Evolutionary conservation across 768 basidiomycete genomes (phyloP), one percentile per base, ranked within the genome.

Genomic region (Tylopilus vinaceipallidus): DNA sequence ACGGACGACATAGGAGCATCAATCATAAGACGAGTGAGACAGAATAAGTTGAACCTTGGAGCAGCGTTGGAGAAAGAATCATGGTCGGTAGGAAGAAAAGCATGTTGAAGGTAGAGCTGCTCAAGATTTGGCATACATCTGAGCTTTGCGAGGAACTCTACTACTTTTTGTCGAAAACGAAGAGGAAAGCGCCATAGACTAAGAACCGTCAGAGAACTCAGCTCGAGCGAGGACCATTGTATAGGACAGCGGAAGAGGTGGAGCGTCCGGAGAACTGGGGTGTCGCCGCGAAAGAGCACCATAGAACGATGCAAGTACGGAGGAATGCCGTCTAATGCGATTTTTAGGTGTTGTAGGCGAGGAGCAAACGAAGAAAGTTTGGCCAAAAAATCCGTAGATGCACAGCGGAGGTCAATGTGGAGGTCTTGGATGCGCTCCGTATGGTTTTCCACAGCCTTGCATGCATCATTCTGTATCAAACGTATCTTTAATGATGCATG

Each of bases 81-180:
- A 4, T 9, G 6, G 8, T 49, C 23, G 12, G 41, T 55, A 4
- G 68, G 62, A 7, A 74, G 58, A n/a, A n/a, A n/a, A 13, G 61
- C 59, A 45, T 65, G 35, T 16, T 68, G 58, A n/a, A 77, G 60
- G 39, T 68, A 60, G 1, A 76, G 63, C 11, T 55, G 54, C 40
- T 60, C 61, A 3, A 76, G 60, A 34, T 52, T 14, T 8, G 66
- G 70, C 69, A 72, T 72, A 34, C 60, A 50, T 14, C 57, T 44
- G 3, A 77, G 63, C 12, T 60, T 60, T 17, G 62, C 47, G 7
- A 72, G 43, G 16, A 78, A 54, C 37, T 71, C 65, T 7, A 43
- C 42, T 20, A 59, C 56, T 10, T 62, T 55, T 2, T 70, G 68
- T 16, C 61, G 66, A 17, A 58, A 46, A 6, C 44, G 29, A 3